These are phyloP conservation scores for Aspergillus tamarii DNA, from an alignment of 2,329 filamentous ascomycete genomes.

Conservation along the genomic window DNA sequence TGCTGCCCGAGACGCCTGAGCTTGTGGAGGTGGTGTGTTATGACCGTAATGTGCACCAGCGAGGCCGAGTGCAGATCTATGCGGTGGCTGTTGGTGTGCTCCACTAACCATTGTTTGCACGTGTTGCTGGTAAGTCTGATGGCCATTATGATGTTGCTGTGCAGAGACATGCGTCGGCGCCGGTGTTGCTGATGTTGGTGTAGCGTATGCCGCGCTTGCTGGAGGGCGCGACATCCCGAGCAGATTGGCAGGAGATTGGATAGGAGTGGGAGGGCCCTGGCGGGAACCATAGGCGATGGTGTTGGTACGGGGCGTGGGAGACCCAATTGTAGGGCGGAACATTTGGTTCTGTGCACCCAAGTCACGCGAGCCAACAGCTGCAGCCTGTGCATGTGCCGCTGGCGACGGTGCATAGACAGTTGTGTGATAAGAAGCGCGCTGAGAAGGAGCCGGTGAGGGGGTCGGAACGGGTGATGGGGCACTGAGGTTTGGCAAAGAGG, in stretches of 20 bases:
- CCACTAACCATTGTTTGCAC: conserved; percentile 43
- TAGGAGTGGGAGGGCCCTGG: conserved; percentile 34
- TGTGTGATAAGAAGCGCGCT: conserved; percentile 33
- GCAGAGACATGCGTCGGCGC: conserved; percentile 25
- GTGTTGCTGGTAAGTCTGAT: conserved; percentile 41
- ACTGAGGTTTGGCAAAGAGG: conserved; percentile 29
- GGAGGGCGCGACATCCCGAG: conserved; percentile 34
- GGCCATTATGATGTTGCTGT: conserved; percentile 24
- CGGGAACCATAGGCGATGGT: conserved; percentile 36
- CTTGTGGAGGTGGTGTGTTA: conserved; percentile 39
- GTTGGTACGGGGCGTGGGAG: conserved; percentile 35
- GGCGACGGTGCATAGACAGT: conserved; percentile 35
- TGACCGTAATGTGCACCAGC: conserved; percentile 35
- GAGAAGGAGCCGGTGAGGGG: conserved; percentile 33
- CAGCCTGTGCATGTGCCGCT: conserved; percentile 27
- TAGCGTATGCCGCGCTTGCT: conserved; percentile 30
- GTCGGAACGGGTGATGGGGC: conserved; percentile 40
- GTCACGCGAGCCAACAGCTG: conserved; percentile 34
- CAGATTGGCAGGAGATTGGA: conserved; percentile 33
- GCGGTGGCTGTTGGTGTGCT: conserved; percentile 37
- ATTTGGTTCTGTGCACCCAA: conserved; percentile 28
- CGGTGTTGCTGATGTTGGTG: conserved; percentile 29
- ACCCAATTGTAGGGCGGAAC: conserved; percentile 30
- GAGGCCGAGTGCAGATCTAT: conserved; percentile 37
- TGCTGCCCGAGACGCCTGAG: conserved; percentile 29